Evolutionary conservation across 768 basidiomycete genomes (phyloP), one percentile per base, ranked within the genome.

Genomic region (Vararia minispora): DNA sequence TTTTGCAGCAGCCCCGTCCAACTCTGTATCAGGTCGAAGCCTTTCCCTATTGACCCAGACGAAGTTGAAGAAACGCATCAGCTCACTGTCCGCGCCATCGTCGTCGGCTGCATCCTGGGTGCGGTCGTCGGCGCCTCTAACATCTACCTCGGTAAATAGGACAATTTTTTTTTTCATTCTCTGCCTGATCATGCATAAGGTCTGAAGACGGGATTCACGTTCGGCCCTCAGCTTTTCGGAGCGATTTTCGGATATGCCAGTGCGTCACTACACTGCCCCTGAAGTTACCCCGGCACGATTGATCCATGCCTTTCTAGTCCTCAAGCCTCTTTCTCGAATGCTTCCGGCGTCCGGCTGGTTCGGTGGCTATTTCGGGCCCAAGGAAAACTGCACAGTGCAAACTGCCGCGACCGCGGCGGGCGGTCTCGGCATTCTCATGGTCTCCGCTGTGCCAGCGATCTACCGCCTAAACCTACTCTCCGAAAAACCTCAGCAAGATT

Each of bases 101-200:
- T 73, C 35, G 67, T 72, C 40, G 72, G 73, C 41, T 66, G 66
- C 47, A 43, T 39, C 12, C 62, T 79, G 21, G 72, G 75, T 22
- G 70, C 66, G 28, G 45, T 77, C 49, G 70, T 78, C 20, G 68
- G 71, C 33, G 72, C 76, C 10, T 73, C 72, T 33, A 76, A 76
- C 53, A 71, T 81, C 42, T 79, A 81, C 53, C 70, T 79, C 16
- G 74, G n/a, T n/a, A n/a, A n/a, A n/a, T n/a, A n/a, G n/a, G n/a
- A n/a, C n/a, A n/a, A n/a, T n/a, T n/a, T n/a, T n/a, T n/a, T n/a
- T n/a, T n/a, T n/a, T n/a, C n/a, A n/a, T n/a, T n/a, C n/a, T n/a
- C n/a, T n/a, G n/a, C n/a, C n/a, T n/a, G n/a, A n/a, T n/a, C n/a
- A n/a, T n/a, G n/a, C n/a, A n/a, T n/a, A n/a, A n/a, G n/a, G 79